Evolutionary conservation across 345 rosid genomes (phyloP).

Genomic region (Viola odorata): DNA sequence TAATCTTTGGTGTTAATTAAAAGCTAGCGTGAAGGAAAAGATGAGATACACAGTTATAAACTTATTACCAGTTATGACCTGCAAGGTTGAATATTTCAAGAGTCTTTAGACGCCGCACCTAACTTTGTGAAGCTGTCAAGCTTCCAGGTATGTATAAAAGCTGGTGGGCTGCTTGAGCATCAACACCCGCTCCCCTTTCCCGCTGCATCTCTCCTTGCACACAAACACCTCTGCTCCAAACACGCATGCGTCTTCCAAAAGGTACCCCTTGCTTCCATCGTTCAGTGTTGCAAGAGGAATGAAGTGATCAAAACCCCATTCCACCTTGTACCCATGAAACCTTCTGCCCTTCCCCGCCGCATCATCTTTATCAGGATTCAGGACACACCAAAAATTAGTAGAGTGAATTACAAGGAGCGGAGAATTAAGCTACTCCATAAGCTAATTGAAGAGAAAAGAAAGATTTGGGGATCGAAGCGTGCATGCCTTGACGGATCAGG

Average conservation of each 20-base stretch:
- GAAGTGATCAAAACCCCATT: slow-evolving; percentile 43
- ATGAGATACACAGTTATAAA: background rate
- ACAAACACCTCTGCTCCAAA: slow-evolving; percentile 44
- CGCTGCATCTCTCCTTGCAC: slow-evolving; percentile 25
- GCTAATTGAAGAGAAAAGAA: background rate
- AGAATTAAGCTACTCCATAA: background rate
- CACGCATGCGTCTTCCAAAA: slow-evolving; percentile 30
- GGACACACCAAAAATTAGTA: background rate
- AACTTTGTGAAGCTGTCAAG: slow-evolving; percentile 29
- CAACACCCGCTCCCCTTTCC: slow-evolving; percentile 31
- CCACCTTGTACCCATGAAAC: slow-evolving; percentile 29
- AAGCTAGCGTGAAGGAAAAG: too few relatives aligned
- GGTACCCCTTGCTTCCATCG: slow-evolving; percentile 32
- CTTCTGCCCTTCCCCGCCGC: slow-evolving; percentile 24
- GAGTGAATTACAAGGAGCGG: background rate
- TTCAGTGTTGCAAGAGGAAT: slow-evolving; percentile 16
- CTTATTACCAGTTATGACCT: slow-evolving; percentile 35
- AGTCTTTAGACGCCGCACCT: slow-evolving; percentile 10
- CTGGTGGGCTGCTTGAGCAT: slow-evolving; percentile 16
- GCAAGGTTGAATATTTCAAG: slow-evolving; percentile 21
- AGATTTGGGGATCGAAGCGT: too few relatives aligned
- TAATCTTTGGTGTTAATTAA: too few relatives aligned
- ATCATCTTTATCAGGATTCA: slow-evolving; percentile 15
- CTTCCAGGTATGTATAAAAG: slow-evolving; percentile 28
- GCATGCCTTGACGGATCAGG: slow-evolving; percentile 31